Evolutionary conservation across 345 rosid genomes (phyloP).

Genomic region (Eucalyptus curtisii): DNA sequence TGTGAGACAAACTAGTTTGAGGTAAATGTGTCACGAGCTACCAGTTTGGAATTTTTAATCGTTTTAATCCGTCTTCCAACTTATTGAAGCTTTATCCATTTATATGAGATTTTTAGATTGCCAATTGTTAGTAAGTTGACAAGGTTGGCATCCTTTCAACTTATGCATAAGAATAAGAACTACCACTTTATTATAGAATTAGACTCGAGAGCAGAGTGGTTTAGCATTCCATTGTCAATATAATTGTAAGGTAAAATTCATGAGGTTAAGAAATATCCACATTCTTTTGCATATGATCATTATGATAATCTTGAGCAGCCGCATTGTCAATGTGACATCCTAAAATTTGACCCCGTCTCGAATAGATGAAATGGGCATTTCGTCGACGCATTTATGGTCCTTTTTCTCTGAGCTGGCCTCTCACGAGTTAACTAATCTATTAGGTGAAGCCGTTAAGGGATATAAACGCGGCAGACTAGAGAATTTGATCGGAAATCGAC

Average conservation of each 20-base stretch:
- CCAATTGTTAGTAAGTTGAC: background rate
- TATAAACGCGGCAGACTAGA: too few species aligned
- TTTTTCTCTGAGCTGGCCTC: too few species aligned
- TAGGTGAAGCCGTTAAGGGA: too few species aligned
- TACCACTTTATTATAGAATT: background rate
- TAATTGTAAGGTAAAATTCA: background rate
- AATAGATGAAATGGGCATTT: too few species aligned
- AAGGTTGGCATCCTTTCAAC: background rate
- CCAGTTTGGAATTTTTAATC: accelerated
- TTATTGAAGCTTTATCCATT: background rate
- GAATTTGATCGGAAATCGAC: too few species aligned
- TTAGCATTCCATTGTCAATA: background rate
- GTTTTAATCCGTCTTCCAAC: background rate
- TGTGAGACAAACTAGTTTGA: background rate
- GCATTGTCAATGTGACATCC: too few species aligned
- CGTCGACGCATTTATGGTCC: too few species aligned
- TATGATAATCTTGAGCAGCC: background rate
- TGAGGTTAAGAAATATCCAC: background rate
- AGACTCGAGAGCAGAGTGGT: background rate
- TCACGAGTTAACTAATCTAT: too few species aligned
- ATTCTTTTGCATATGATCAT: background rate
- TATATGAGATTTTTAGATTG: background rate
- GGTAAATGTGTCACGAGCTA: background rate
- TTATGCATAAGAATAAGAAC: background rate
- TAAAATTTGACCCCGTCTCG: too few species aligned